Evolutionary conservation across 768 basidiomycete species (phyloP), one percentile per base, ranked within the genome.

Genomic region (Cystobasidiopsis lactophilus): DNA sequence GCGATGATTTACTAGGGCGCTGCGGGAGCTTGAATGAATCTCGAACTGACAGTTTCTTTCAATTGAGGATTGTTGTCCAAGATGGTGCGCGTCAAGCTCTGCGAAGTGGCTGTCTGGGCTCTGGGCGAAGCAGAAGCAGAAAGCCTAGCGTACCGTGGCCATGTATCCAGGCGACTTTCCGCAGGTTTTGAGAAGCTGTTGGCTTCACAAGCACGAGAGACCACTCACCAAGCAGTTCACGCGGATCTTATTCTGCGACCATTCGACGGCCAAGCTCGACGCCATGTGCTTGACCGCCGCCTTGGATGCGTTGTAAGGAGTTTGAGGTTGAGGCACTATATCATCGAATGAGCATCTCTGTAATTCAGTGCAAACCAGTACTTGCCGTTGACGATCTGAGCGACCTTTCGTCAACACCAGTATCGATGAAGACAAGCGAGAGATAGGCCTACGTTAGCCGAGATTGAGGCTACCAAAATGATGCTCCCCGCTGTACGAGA

Each of bases 251-350:
- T 79, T 76, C 66, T 79, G 81, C 0, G 91, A 91, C 88, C 89
- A 95, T 69, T 96, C 91, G 24, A 95, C 85, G 1, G 82, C 89
- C 31, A 95, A 72, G 59, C 80, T 84, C 1, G 82, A 72, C 13
- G 85, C 85, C 84, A 95, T 84, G 63, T 95, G 89, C 60, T 81
- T 80, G 31, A 95, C 88, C 45, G 88, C 84, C 33, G 85, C 85
- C 71, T 89, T 95, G 19, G 86, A 89, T 9, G 84, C 82, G 67
- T 95, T 96, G 67, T 96, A 96, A 0, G 89, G 86, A 3, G 84
- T 82, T 73, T 96, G 91, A 39, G 75, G 76, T 75, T 85, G 88
- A 40, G 89, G 88, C 51, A 83, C 74, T 66, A 89, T 89, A 65
- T 81, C 86, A 61, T 19, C 31, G 14, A 39, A 14, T n/a, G 13